Evolutionary conservation across 352 stramenopile species (phyloP), one percentile per base, ranked within the genome.

Genomic region (Phytophthora hybrid): DNA sequence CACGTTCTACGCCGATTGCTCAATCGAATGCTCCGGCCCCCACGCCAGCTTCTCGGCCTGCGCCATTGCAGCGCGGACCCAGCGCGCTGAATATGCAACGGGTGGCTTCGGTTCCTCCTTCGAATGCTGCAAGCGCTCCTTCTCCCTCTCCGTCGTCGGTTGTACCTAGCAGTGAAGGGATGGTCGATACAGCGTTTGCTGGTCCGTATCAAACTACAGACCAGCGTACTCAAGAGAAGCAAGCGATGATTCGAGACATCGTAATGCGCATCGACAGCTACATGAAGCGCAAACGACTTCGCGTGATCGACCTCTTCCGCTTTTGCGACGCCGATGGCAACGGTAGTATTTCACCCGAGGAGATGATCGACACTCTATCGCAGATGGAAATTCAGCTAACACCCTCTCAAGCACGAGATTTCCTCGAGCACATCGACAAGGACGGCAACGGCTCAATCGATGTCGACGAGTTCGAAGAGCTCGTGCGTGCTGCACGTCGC

Each of bases 371-470:
- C 61, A 93, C 88, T 62, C 72, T 96, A 5, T 89, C 87, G 16
- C 87, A 94, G 59, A 93, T 95, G 87, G 87, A 95, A 62, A 95
- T 94, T 59, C 87, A 93, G 58, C 77, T 95, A 14, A 84, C 85
- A 23, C 54, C 83, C 2, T 78, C 89, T 52, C 85, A 95, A 76
- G 86, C 78, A 0, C 69, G 85, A 21, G 84, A 87, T 13, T 93
- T 95, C 46, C 89, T 95, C 68, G 77, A 81, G 16, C 82, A 93
- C 41, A 91, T 96, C 21, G 87, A 95, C 77, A 93, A 92, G 49
- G 88, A 96, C 63, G 86, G 88, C 9, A 93, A 96, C 21, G 87
- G 87, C 7, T 91, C 84, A 3, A 94, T 97, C 62, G 87, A 97
- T 49, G 82, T 97, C 32, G 87, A 96, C 67, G 88, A 95, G 59